A percentile compares a stretch with the other conserved stretches of the same genome.
Conservation (phyloP, 192 early-diverging fungal species). For the Chytriomyces confervae region DNA sequence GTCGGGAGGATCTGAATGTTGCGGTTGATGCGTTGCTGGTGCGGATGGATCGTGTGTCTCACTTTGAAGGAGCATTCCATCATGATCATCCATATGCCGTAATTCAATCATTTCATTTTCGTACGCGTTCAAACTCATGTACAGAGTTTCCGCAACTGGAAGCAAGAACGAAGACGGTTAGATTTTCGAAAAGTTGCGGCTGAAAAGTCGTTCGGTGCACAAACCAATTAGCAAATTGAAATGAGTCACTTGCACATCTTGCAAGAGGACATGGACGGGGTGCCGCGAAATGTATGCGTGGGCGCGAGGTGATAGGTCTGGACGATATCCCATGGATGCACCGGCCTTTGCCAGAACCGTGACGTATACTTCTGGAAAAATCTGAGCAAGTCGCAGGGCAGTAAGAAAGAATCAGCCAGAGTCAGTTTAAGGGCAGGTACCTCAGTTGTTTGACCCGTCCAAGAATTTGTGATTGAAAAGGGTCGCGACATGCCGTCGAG, state of each 20-base stretch:
- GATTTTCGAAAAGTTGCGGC: neutral
- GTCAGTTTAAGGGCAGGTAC: constrained; percentile 12
- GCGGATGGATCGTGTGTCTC: neutral
- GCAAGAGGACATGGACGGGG: constrained; percentile 51
- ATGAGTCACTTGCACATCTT: constrained; percentile 50
- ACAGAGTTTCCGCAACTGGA: constrained; percentile 47
- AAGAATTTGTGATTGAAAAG: constrained; percentile 46
- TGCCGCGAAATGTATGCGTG: constrained; percentile 33
- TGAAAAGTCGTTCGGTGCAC: neutral
- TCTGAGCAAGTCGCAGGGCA: neutral
- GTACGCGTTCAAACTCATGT: constrained; percentile 51
- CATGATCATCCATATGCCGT: constrained; percentile 30
- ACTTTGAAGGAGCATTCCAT: neutral
- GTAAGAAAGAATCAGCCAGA: neutral
- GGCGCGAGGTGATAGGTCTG: constrained; percentile 34
- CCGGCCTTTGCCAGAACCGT: constrained; percentile 57
- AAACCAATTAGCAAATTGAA: constrained; percentile 37
- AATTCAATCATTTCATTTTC: constrained; percentile 50
- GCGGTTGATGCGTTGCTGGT: neutral
- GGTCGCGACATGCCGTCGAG: constrained; percentile 55
- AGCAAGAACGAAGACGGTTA: neutral
- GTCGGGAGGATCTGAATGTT: neutral
- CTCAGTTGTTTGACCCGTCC: constrained; percentile 21
- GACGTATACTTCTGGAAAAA: constrained; percentile 50
- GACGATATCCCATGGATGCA: constrained; percentile 41